phyloP scores from a whole-genome alignment of 306 rosid species.

The Malus fusca region DNA sequence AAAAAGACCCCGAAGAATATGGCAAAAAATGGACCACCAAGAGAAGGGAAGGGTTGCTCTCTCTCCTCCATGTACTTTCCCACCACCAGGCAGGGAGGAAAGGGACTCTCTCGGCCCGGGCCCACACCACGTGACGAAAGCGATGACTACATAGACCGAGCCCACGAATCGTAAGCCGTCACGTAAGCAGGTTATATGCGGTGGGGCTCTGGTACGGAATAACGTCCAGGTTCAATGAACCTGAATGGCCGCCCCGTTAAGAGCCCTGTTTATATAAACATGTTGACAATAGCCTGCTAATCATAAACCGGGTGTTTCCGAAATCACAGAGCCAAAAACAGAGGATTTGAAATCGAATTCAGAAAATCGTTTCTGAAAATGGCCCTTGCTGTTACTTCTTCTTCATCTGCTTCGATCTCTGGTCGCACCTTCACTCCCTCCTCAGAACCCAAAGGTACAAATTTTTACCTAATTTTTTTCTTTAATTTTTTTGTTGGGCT shows the following conservation, averaged over 20 bases:
- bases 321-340: background rate
- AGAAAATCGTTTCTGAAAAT: slow-evolving; percentile 7
- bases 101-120: background rate
- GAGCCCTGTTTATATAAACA: slow-evolving; percentile 9
- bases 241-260: slow-evolving; percentile 14
- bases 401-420: slow-evolving; percentile 45
- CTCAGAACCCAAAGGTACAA: slow-evolving; percentile 42
- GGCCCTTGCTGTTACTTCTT: slow-evolving; percentile 56
- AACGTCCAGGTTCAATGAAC: slow-evolving; percentile 51
- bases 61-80: background rate
- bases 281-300: background rate
- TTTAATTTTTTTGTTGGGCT: background rate
- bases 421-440: slow-evolving; percentile 34
- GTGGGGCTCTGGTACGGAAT: background rate
- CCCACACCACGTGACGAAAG: background rate
- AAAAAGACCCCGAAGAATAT: background rate
- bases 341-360: background rate
- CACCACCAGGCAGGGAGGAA: background rate
- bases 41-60: background rate
- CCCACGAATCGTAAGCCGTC: slow-evolving; percentile 8
- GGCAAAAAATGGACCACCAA: background rate
- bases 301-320: background rate
- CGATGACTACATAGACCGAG: background rate
- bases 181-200: background rate
- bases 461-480: background rate